Percentiles rank a stretch among this genome's conserved stretches.
Conservation (phyloP, 2,329 filamentous ascomycete genomes). For the Aspergillus versicolor region DNA sequence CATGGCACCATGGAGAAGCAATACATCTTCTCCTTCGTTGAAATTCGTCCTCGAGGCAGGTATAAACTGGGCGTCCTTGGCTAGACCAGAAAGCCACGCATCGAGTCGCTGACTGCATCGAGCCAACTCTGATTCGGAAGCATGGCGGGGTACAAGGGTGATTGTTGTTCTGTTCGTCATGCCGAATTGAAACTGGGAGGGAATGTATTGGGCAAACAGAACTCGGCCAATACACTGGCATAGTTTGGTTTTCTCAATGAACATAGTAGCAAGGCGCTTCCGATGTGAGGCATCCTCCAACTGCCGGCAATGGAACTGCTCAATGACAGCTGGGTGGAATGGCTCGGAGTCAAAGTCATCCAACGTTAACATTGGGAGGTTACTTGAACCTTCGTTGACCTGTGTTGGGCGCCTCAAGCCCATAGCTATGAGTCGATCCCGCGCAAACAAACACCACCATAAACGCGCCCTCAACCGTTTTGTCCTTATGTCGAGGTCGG, state of each 20-base stretch:
- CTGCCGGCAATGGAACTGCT: slow-evolving; percentile 66
- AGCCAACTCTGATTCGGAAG: slow-evolving; percentile 72
- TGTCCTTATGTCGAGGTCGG: slow-evolving; percentile 18
- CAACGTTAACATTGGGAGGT: slow-evolving; percentile 81
- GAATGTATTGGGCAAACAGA: slow-evolving; percentile 82
- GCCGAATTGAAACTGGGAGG: slow-evolving; percentile 72
- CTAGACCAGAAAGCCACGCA: slow-evolving; percentile 69
- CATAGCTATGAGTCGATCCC: slow-evolving; percentile 81
- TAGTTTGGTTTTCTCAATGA: slow-evolving; percentile 82
- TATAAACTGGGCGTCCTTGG: slow-evolving; percentile 67
- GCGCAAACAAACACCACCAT: slow-evolving; percentile 94
- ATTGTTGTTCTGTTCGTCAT: slow-evolving; percentile 68
- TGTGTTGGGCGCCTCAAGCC: slow-evolving; percentile 85
- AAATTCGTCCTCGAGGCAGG: slow-evolving; percentile 61
- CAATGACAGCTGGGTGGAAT: slow-evolving; percentile 63
- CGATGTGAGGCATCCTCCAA: slow-evolving; percentile 70
- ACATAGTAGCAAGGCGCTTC: slow-evolving; percentile 74
- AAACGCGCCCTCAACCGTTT: slow-evolving; percentile 76
- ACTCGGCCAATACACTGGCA: slow-evolving; percentile 84
- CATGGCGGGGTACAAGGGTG: slow-evolving; percentile 82
- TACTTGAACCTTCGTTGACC: slow-evolving; percentile 86
- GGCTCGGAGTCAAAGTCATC: slow-evolving; percentile 74
- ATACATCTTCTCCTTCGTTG: slow-evolving; percentile 46
- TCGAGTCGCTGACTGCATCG: slow-evolving; percentile 73
- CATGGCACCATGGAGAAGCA: slow-evolving; percentile 72